Evolutionary conservation across 345 rosid genomes (phyloP), one percentile per base, ranked within the genome.

Genomic region (Alliaria petiolata): DNA sequence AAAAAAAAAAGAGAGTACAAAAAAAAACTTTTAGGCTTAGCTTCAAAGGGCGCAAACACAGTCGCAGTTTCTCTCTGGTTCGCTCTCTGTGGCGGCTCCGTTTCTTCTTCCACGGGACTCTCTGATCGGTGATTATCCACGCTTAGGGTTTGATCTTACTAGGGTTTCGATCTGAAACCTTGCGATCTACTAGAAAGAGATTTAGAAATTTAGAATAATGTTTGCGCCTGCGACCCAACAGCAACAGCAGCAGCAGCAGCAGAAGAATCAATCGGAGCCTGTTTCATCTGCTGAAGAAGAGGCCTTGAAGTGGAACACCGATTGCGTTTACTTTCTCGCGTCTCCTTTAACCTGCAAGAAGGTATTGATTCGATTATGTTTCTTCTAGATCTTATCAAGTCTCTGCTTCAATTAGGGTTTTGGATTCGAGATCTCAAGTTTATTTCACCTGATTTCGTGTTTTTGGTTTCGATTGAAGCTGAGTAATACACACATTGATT

Each of bases 311-410:
- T 78, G 93, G 80, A 90, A 90, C 70, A 92, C 98, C 44, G 98
- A 91, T 84, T 93, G 97, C 70, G 96, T 93, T 77, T 91, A 91
- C 80, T 92, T 92, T 67, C 95, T 53, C 39, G 96, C 97, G 14
- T 91, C 97, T 49, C 98, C 98, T 80, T 79, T 89, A 72, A 91
- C 97, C 76, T 93, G 98, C 92, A 91, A 91, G 82, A 93, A 93
- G 98, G 98, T 93, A 57, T 49, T 67, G 65, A 28, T 39, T 59
- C n/a, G 9, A 1, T 57, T 40, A 10, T 9, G 14, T 20, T 44
- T 17, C 10, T 12, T 8, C 36, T n/a, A 47, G 52, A 64, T 65
- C 66, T 71, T 63, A 71, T 62, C 16, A 43, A 20, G 45, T 65
- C 43, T 57, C 38, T 43, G 17, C 68, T 71, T 25, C 13, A 28